These are phyloP conservation scores for Moricandia moricandioides DNA, from an alignment of 345 rosid genomes.

Conservation along the genomic window DNA sequence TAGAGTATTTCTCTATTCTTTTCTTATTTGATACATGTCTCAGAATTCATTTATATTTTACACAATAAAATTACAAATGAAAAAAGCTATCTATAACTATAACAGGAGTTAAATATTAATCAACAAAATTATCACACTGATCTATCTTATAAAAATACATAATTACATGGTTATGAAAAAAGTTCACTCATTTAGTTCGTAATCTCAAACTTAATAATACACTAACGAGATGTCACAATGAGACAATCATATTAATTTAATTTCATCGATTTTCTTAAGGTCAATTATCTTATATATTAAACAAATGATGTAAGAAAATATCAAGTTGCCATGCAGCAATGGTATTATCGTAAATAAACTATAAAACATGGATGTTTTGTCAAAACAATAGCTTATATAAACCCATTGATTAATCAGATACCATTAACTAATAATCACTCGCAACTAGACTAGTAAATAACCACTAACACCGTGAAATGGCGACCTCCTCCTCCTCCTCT, in stretches of 20 bases:
- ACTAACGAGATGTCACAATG: not conserved
- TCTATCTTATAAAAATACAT: no score
- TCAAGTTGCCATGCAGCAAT: not conserved
- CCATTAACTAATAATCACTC: constrained; percentile 21
- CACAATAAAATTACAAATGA: not conserved
- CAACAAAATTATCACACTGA: not conserved
- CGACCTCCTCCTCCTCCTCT: not conserved
- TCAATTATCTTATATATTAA: not conserved
- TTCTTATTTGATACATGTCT: not conserved
- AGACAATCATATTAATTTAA: not conserved
- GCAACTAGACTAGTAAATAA: constrained; percentile 21
- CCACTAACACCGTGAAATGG: constrained; percentile 5
- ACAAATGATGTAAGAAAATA: not conserved
- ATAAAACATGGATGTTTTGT: not conserved
- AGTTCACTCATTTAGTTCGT: not conserved
- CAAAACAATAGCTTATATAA: not conserved
- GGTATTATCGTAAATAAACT: constrained; percentile 8
- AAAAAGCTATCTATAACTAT: not conserved
- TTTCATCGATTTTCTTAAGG: not conserved
- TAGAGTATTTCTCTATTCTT: no score
- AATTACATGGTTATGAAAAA: not conserved
- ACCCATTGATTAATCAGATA: not conserved
- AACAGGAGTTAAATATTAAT: not conserved
- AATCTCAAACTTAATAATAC: no score
- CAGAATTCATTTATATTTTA: no score